These are phyloP conservation scores for Nicotiana otophora DNA, from an alignment of 257 asterid species.

Conservation along the genomic window DNA sequence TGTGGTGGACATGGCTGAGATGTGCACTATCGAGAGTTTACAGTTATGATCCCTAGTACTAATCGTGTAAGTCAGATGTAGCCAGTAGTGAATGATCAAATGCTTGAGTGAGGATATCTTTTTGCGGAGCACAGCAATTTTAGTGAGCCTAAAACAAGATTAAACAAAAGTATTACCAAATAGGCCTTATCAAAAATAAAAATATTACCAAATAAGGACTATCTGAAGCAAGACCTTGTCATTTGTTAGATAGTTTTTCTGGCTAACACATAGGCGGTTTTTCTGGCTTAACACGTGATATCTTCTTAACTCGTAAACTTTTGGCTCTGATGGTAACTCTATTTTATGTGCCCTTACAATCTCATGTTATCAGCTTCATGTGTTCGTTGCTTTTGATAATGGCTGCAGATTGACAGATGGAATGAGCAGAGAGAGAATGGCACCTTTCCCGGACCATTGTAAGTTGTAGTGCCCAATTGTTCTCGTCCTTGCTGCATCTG, in stretches of 20 bases:
- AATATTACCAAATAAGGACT: background rate
- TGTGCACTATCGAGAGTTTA: background rate
- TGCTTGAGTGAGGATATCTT: background rate
- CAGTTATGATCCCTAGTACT: background rate
- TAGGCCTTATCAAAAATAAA: background rate
- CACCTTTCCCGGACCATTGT: conserved; percentile 92
- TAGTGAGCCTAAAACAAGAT: background rate
- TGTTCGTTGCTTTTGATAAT: conserved; percentile 1
- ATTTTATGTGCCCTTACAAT: background rate
- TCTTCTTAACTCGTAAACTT: background rate
- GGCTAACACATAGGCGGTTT: background rate
- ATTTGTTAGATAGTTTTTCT: background rate
- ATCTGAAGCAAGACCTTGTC: background rate
- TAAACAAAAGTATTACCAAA: background rate
- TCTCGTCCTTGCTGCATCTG: conserved; percentile 19
- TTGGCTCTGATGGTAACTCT: background rate
- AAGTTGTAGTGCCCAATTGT: conserved; percentile 20
- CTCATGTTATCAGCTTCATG: background rate
- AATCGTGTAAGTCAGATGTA: background rate
- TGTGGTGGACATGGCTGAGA: background rate
- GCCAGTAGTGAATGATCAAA: background rate
- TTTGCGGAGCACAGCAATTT: background rate
- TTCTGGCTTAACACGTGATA: background rate
- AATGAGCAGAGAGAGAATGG: conserved; percentile 98
- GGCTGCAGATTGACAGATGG: conserved; percentile 83